Evolutionary conservation across 1,284 basidiomycete species (phyloP).

Genomic region (Naganishia albida): DNA sequence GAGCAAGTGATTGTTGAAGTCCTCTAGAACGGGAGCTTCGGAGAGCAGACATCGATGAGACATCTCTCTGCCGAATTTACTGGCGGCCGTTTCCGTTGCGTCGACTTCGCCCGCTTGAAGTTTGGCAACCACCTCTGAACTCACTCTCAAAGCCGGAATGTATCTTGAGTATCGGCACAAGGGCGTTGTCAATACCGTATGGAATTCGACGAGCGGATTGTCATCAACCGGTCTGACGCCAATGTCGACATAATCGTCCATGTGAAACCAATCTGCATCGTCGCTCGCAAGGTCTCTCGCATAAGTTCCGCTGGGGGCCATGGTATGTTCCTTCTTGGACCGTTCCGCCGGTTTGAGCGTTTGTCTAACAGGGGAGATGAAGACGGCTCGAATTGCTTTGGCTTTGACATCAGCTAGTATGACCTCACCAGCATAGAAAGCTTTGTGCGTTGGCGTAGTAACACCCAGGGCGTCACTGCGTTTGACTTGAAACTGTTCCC

Average conservation of each 20-base stretch:
- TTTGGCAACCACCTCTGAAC: constrained; percentile 48
- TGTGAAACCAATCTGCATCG: constrained; percentile 69
- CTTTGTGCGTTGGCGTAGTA: constrained; percentile 63
- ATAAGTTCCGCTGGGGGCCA: constrained; percentile 28
- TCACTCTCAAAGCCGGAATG: constrained; percentile 42
- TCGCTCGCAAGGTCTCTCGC: constrained; percentile 41
- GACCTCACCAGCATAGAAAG: constrained; percentile 90
- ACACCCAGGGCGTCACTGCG: constrained; percentile 49
- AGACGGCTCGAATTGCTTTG: constrained; percentile 75
- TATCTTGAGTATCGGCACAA: constrained; percentile 80
- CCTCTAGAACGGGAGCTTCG: constrained; percentile 62
- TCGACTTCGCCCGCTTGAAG: constrained; percentile 29
- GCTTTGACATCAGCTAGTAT: constrained; percentile 76
- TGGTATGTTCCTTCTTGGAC: background rate
- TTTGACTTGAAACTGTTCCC: constrained; percentile 70
- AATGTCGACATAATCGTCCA: constrained; percentile 80
- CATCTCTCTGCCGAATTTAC: constrained; percentile 84
- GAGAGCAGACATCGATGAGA: constrained; percentile 84
- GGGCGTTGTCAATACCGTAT: constrained; percentile 75
- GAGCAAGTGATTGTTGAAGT: constrained; percentile 70
- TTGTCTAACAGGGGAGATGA: constrained; percentile 60
- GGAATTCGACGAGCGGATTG: constrained; percentile 67
- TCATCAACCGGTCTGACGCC: constrained; percentile 64
- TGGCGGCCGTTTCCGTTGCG: constrained; percentile 53
- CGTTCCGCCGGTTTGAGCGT: constrained; percentile 13